Evolutionary conservation across 495 filamentous ascomycete genomes (phyloP).

Genomic region (Clavariopsis aquatica): DNA sequence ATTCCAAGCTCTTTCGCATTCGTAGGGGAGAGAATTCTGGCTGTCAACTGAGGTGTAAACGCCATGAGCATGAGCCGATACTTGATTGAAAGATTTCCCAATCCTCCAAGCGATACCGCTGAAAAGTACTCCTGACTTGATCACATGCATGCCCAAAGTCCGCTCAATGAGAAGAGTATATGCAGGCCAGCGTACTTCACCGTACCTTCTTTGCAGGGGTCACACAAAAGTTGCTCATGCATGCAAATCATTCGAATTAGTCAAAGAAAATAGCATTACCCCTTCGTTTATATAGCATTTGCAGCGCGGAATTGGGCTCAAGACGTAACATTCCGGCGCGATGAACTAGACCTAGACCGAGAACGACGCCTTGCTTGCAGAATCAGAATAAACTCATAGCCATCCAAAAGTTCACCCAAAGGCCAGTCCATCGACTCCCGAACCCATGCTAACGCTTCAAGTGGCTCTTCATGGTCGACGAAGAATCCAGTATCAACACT

Average conservation of each 20-base stretch:
- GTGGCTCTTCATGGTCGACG: conserved; percentile 46
- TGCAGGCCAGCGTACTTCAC: no score
- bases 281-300: conserved; percentile 2
- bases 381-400: conserved; percentile 44
- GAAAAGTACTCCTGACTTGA: no score
- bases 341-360: conserved; percentile 29
- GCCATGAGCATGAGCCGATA: no score
- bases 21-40: no score
- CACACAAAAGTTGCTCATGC: no score
- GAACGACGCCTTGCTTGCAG: conserved; percentile 36
- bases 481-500: conserved; percentile 45
- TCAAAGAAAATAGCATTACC: neutral
- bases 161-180: no score
- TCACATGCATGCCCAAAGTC: no score
- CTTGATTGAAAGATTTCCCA: no score
- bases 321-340: conserved; percentile 23
- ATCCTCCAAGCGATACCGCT: no score
- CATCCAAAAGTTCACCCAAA: conserved; percentile 46
- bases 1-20: no score
- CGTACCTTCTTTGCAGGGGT: no score
- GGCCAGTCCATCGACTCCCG: conserved; percentile 43
- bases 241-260: conserved; percentile 5
- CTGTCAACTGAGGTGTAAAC: no score
- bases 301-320: conserved; percentile 9
- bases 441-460: conserved; percentile 40